Conservation (phyloP, 202 grass and related monocot genomes). For the Carex sylvatica region DNA sequence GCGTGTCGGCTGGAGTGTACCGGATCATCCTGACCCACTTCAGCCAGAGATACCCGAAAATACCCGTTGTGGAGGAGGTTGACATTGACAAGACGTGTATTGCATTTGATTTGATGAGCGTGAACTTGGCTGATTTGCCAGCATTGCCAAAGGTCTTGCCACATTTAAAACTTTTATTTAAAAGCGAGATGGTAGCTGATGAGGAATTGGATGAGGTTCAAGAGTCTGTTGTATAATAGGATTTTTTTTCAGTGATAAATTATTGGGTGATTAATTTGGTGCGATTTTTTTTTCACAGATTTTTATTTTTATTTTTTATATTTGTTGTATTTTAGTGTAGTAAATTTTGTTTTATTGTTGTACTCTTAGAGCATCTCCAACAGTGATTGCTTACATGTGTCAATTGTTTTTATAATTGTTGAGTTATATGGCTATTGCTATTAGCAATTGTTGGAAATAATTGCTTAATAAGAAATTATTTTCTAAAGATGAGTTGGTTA, state of each 20-base stretch:
- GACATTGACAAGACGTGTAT: slow-evolving; percentile 76
- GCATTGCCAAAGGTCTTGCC: slow-evolving; percentile 70
- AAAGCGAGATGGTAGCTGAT: slow-evolving; percentile 53
- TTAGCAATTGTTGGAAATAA: too few species aligned
- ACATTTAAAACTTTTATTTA: slow-evolving; percentile 73
- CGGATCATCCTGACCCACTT: slow-evolving; percentile 86
- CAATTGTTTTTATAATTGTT: too few species aligned
- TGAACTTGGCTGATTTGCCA: slow-evolving; percentile 61
- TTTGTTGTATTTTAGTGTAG: neutral
- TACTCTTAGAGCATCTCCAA: too few species aligned
- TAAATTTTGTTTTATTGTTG: neutral
- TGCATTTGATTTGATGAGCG: slow-evolving; percentile 84
- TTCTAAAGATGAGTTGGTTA: too few species aligned
- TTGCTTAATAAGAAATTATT: too few species aligned
- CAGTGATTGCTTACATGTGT: too few species aligned
- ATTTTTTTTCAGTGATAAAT: neutral
- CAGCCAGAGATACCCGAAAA: slow-evolving; percentile 93
- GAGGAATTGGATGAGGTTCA: slow-evolving; percentile 56
- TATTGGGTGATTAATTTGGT: slow-evolving; percentile 5
- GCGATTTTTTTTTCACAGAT: neutral
- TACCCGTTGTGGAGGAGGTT: slow-evolving; percentile 74
- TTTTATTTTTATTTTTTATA: neutral
- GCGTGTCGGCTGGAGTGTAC: slow-evolving; percentile 66
- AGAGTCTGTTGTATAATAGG: slow-evolving; percentile 52
- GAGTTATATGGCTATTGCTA: too few species aligned